phyloP scores from a whole-genome alignment of 2,329 filamentous ascomycete species.

The Emergomyces orientalis region DNA sequence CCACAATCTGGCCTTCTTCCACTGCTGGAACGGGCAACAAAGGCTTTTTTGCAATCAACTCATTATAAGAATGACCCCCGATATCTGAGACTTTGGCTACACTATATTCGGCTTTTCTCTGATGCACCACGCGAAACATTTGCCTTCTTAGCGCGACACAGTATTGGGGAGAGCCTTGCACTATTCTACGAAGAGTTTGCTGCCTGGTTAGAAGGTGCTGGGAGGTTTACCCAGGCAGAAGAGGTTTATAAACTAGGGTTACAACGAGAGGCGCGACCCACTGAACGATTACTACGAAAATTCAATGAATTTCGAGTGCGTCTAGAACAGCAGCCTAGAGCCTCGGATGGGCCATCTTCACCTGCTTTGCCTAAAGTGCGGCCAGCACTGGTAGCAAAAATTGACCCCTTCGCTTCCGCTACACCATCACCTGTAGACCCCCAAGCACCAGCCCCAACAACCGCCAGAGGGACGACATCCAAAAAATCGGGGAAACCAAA shows the following conservation, averaged over 20 bases:
- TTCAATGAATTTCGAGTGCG: slow-evolving; percentile 85
- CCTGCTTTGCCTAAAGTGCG: slow-evolving; percentile 77
- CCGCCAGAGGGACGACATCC: slow-evolving; percentile 39
- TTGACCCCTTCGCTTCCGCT: slow-evolving; percentile 63
- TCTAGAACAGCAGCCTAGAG: slow-evolving; percentile 56
- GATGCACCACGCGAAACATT: slow-evolving; percentile 90
- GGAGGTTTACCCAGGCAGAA: slow-evolving; percentile 80
- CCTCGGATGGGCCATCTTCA: slow-evolving; percentile 60
- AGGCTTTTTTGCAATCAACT: slow-evolving; percentile 69
- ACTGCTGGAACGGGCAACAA: slow-evolving; percentile 86
- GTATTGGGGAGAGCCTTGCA: slow-evolving; percentile 75
- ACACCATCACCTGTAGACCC: slow-evolving; percentile 38
- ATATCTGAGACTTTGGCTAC: slow-evolving; percentile 87
- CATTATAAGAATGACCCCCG: slow-evolving; percentile 94
- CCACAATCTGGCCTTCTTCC: slow-evolving; percentile 81
- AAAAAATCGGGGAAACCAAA: slow-evolving; percentile 67
- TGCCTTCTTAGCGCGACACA: slow-evolving; percentile 79
- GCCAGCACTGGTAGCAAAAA: slow-evolving; percentile 73
- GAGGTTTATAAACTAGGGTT: slow-evolving; percentile 89
- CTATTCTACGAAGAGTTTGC: slow-evolving; percentile 97
- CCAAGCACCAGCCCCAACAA: slow-evolving; percentile 58
- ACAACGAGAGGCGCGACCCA: slow-evolving; percentile 75
- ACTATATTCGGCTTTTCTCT: slow-evolving; percentile 87
- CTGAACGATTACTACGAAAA: slow-evolving; percentile 73
- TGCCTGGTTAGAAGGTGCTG: slow-evolving; percentile 76